Percentiles rank a stretch among this genome's conserved stretches.
Conservation (phyloP, 257 asterid species). For the Salvia hispanica region DNA sequence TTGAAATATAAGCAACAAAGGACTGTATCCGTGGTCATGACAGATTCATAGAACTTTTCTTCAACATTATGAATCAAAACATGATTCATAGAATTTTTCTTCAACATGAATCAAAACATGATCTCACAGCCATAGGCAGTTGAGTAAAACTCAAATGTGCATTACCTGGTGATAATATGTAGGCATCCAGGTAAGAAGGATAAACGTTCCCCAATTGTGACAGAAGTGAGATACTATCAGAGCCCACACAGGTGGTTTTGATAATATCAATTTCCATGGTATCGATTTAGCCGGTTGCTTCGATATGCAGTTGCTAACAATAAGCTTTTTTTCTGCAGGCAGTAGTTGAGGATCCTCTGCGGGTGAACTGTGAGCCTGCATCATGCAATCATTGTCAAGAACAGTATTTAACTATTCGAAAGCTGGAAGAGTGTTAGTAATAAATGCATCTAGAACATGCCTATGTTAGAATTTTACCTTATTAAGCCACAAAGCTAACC, state of each 20-base stretch:
- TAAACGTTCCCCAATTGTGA: conserved; percentile 95
- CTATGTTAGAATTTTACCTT: conserved; percentile 50
- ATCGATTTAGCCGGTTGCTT: conserved; percentile 79
- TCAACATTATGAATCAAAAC: background rate
- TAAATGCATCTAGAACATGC: background rate
- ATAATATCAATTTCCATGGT: conserved; percentile 82
- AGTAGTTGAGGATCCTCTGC: conserved; percentile 68
- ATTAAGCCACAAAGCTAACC: conserved; percentile 74
- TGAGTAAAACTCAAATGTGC: conserved; percentile 2
- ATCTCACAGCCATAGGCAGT: background rate
- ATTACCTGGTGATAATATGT: conserved; percentile 89
- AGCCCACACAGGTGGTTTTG: conserved; percentile 92
- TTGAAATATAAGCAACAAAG: background rate
- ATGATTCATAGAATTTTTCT: background rate
- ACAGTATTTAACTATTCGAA: conserved; percentile 6
- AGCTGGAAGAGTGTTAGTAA: conserved; percentile 10
- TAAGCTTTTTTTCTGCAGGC: conserved; percentile 75
- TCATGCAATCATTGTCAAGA: conserved; percentile 27
- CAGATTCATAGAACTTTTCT: background rate
- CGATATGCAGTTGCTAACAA: conserved; percentile 54
- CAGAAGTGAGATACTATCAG: conserved; percentile 81
- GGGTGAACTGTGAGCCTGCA: conserved; percentile 88
- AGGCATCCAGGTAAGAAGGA: conserved; percentile 97
- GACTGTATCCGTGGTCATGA: background rate
- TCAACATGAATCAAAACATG: background rate